Evolutionary conservation across 805 yeast genomes (phyloP), one percentile per base, ranked within the genome.

Genomic region (Brettanomyces naardenensis): DNA sequence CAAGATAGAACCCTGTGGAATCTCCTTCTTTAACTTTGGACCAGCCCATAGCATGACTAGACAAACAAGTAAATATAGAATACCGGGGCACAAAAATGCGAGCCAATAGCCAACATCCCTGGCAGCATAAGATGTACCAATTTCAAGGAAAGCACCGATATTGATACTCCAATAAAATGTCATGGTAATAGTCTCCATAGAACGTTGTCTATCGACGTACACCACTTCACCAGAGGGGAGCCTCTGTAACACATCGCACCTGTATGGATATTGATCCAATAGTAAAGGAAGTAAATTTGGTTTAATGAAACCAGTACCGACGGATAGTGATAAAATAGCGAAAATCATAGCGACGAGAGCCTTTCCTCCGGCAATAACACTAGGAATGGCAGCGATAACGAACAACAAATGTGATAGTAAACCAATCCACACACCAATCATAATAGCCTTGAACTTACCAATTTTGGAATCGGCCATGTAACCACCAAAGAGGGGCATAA

Each of bases 141-240:
- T 57, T 47, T 64, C 69, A 47, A 71, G 62, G 55, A 73, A 71
- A 6, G 75, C 71, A 44, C 78, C 79, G 42, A 71, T 60, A 48
- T 71, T 74, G 46, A 74, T 73, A 37, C 72, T 58, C 74, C 76
- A 71, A 55, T 73, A 73, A 53, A 71, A 73, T 32, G 67, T 59
- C 51, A 71, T 58, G 18, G 70, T 50, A 44, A 63, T 47, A 28
- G 54, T 50, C 46, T 61, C 64, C 40, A 68, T 52, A 4, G 71
- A 53, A 39, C 65, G 58, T 48, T 64, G 66, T 38, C 71, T 62
- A 47, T 69, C 73, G 32, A 70, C 58, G 47, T 81, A 75, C 26
- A 82, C 89, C 34, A 69, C 68, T 52, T 77, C 78, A 40, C 95
- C 95, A 20, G 66, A 53, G 46, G 76, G 74, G 36, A 72, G 62